Conservation (phyloP, 2,329 filamentous ascomycete genomes). For the Colletotrichum chlorophyti region DNA sequence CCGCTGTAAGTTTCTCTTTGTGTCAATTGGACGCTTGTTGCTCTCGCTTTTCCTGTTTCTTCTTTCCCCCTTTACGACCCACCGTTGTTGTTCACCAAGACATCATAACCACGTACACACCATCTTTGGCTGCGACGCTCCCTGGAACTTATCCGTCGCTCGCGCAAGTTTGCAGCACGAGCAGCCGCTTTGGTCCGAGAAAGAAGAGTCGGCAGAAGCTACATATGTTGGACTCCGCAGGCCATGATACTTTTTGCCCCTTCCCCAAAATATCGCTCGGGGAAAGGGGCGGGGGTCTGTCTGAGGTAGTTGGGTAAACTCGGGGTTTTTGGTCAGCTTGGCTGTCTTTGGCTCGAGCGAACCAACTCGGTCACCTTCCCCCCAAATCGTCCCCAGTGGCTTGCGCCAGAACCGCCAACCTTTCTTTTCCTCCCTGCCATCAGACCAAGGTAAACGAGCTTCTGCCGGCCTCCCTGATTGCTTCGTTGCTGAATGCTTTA, state of each 20-base stretch:
- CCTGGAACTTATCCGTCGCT: neutral
- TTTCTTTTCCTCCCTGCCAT: neutral
- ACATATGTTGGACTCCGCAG: slow-evolving; percentile 2
- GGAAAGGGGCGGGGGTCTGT: slow-evolving; percentile 3
- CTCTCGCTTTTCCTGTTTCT: neutral
- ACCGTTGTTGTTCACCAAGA: neutral
- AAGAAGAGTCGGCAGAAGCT: neutral
- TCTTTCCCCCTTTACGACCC: neutral
- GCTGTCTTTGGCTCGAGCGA: slow-evolving; percentile 14
- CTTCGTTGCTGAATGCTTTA: slow-evolving; percentile 1
- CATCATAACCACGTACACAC: neutral
- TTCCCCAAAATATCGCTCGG: neutral
- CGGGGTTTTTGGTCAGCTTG: no score
- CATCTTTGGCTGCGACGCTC: neutral
- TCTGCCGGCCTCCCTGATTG: slow-evolving; percentile 17
- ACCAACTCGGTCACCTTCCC: slow-evolving; percentile 9
- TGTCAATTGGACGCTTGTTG: slow-evolving; percentile 11
- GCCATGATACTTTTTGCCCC: slow-evolving; percentile 14
- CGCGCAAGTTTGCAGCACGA: slow-evolving; percentile 19
- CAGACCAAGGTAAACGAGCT: slow-evolving; percentile 12
- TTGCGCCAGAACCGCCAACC: slow-evolving; percentile 1
- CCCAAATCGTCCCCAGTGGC: slow-evolving; percentile 23
- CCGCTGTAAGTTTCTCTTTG: slow-evolving; percentile 21
- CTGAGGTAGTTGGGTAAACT: neutral
- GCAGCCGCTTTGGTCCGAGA: slow-evolving; percentile 18